Base-by-base conservation (phyloP, 345 rosid genomes). In the Raphanus sativus region DNA sequence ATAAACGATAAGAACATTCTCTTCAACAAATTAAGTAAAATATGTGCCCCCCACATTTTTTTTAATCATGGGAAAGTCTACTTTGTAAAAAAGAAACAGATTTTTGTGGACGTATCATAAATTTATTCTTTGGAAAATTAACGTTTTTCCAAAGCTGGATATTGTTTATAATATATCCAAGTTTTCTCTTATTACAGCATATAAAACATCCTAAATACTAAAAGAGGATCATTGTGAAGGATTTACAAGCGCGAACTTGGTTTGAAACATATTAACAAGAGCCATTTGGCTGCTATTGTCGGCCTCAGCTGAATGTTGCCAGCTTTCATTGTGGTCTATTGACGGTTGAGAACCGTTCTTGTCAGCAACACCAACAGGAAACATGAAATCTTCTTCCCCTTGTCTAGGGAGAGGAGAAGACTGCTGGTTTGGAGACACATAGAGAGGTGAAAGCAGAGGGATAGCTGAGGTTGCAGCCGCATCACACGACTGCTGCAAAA, bases 1-100 rank as follows among this genome's bases (percentile, higher is more conserved):
- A 92, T 92, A 85, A 92, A 92, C 84, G 86, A 94, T 40, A 89
- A 90, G 77, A 98, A 94, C 84, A 83, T 92, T 21, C 21, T 21
- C 21, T 21, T 21, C 21, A 21, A 21, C 21, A 21, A 21, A 21
- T 21, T 21, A 21, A 21, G 21, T 21, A 21, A 21, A 21, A 52
- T 24, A 2, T 33, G 9, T 10, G 8, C 21, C 54, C 33, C 38
- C 38, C 8, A 34, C 40, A 59, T 12, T 11, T 26, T 28, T 28
- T 28, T 21, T 21, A 21, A 28, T 28, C 3, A 28, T 28, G 30
- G 30, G 30, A 28, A 28, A 28, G 30, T 28, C 30, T 28, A 28
- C 30, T 28, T 28, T 28, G 30, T 28, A 2, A 28, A 2, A 28
- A 28, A 28, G 30, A 28, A 28, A 28, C 30, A 28, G 30, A 28